Evolutionary conservation across 148 eudicot species (phyloP).

Genomic region (Polygonum maritimum): DNA sequence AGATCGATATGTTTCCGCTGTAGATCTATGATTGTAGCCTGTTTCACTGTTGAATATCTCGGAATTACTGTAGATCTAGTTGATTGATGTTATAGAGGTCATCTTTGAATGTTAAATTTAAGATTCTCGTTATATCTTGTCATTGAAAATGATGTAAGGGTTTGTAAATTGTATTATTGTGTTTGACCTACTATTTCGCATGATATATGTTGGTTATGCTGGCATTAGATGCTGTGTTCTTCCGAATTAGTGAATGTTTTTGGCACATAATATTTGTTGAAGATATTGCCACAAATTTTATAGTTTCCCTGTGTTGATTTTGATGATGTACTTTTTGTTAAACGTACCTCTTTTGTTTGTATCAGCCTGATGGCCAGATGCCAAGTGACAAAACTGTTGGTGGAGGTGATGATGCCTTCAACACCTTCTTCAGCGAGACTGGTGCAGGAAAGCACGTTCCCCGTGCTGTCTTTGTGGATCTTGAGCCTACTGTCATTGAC

Average conservation of each 20-base stretch:
- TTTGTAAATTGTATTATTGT: not conserved
- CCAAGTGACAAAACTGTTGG: conserved; percentile 12
- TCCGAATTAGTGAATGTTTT: too few species aligned
- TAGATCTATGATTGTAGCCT: not conserved
- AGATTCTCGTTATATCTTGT: not conserved
- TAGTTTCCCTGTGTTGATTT: too few species aligned
- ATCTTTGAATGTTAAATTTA: too few species aligned
- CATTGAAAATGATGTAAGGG: not conserved
- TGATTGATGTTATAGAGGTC: not conserved
- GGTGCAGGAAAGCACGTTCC: conserved; percentile 12
- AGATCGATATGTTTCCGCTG: not conserved
- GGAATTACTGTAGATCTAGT: not conserved
- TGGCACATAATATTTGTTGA: too few species aligned
- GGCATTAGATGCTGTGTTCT: too few species aligned
- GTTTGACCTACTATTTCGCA: too few species aligned
- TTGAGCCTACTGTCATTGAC: not conserved
- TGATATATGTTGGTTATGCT: too few species aligned
- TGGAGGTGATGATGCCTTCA: conserved; percentile 12
- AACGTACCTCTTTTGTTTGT: too few species aligned
- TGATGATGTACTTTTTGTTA: too few species aligned
- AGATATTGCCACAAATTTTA: too few species aligned
- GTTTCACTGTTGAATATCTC: not conserved
- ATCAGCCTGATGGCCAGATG: conserved; percentile 10
- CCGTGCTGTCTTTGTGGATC: conserved; percentile 9
- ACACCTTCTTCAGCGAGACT: conserved; percentile 12